Conservation (phyloP, 2,329 filamentous ascomycete genomes). For the Bimuria novae-zelandiae region DNA sequence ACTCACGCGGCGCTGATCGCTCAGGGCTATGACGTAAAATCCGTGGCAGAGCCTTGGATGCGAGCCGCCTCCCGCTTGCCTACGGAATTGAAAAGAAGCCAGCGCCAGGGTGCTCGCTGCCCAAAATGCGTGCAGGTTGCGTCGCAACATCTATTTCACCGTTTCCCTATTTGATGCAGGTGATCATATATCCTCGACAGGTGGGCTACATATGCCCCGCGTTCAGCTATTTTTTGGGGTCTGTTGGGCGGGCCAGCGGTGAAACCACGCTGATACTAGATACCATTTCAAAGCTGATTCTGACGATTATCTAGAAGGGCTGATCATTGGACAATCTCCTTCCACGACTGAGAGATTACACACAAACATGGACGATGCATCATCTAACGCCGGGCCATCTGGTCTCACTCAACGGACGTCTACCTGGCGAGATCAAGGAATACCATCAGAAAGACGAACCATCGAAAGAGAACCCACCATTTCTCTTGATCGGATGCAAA, state of each 20-base stretch:
- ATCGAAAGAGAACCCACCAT: constrained; percentile 23
- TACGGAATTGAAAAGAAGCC: neutral
- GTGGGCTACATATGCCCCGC: neutral
- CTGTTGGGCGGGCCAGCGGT: too few species aligned
- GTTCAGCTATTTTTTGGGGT: neutral
- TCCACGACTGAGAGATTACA: constrained; percentile 6
- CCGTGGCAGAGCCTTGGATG: too few species aligned
- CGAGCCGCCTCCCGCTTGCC: neutral
- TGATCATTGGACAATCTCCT: neutral
- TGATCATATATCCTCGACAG: neutral
- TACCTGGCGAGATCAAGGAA: neutral
- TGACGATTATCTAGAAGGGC: constrained; percentile 1
- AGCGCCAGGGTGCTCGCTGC: neutral
- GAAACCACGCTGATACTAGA: too few species aligned
- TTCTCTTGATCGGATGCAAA: constrained; percentile 15
- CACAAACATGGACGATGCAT: constrained; percentile 1
- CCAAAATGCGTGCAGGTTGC: neutral
- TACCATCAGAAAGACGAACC: constrained; percentile 1
- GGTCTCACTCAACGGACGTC: constrained; percentile 17
- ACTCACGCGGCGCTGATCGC: constrained; percentile 3
- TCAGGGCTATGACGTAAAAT: neutral
- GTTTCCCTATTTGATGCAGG: neutral
- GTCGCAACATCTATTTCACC: neutral
- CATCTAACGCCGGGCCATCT: constrained; percentile 13
- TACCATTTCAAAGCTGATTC: neutral